A percentile compares a stretch with the other conserved stretches of the same genome.
phyloP scores from a whole-genome alignment of 1,139 yeast species.

The Blastobotrys proliferans region DNA sequence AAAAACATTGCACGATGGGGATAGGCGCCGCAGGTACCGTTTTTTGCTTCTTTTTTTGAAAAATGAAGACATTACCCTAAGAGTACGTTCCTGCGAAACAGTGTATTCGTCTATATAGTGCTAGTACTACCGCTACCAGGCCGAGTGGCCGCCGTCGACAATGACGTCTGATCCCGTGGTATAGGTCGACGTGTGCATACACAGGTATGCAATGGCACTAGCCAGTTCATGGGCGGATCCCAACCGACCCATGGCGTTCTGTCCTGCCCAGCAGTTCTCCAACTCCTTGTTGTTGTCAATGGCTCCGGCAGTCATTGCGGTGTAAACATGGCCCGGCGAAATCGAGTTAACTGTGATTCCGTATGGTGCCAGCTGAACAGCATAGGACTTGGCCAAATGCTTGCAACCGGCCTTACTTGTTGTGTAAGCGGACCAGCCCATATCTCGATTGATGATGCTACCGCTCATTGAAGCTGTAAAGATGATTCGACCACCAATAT shows the following conservation, averaged over 20 bases:
- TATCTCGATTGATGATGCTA: constrained; percentile 68
- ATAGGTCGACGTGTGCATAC: constrained; percentile 71
- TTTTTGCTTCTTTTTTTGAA: neutral
- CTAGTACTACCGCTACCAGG: neutral
- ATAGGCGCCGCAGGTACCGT: no score
- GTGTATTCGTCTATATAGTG: no score
- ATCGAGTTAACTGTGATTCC: constrained; percentile 70
- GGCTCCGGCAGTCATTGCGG: constrained; percentile 50
- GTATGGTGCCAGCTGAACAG: constrained; percentile 75
- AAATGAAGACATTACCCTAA: no score
- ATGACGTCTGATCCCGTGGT: constrained; percentile 74
- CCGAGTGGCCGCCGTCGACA: constrained; percentile 64
- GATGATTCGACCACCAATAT: constrained; percentile 70
- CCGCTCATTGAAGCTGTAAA: constrained; percentile 83
- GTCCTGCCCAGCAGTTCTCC: constrained; percentile 49
- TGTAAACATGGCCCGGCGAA: constrained; percentile 73
- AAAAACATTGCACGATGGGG: no score
- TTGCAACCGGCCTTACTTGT: constrained; percentile 81
- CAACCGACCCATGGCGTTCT: constrained; percentile 67
- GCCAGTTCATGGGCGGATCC: constrained; percentile 66
- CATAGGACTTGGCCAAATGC: constrained; percentile 68
- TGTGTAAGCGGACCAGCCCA: constrained; percentile 65
- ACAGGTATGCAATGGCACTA: constrained; percentile 77
- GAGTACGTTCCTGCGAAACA: no score
- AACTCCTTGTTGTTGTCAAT: constrained; percentile 33